Conservation (phyloP, 108 stramenopile species). For the Hondaea fermentalgiana region DNA sequence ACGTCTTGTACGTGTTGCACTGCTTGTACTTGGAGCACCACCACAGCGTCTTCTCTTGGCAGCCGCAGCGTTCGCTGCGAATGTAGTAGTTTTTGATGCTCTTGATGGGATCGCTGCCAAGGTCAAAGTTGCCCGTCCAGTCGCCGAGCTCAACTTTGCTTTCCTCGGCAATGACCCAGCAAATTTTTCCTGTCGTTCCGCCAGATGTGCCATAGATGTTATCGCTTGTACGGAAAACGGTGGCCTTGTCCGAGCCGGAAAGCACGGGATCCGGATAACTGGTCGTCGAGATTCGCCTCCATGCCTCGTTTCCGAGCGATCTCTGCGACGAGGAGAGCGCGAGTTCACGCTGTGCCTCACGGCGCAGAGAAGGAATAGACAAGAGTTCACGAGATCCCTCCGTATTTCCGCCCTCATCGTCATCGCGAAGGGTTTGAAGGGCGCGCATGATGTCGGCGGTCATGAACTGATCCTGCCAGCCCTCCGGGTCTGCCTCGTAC, state of each 20-base stretch:
- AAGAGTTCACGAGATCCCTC: background rate
- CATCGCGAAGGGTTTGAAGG: background rate
- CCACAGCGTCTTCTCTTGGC: background rate
- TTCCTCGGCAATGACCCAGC: background rate
- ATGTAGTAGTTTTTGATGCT: background rate
- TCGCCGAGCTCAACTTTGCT: background rate
- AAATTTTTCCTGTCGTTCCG: background rate
- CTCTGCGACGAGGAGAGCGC: background rate
- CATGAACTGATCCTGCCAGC: background rate
- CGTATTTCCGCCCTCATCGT: background rate
- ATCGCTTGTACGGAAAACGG: background rate
- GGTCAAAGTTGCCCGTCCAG: background rate
- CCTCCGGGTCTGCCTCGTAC: background rate
- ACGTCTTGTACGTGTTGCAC: background rate
- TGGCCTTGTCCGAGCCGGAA: background rate
- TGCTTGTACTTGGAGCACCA: slow-evolving; percentile 18
- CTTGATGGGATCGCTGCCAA: background rate
- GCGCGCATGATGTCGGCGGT: background rate
- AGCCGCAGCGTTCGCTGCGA: background rate
- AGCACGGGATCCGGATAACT: background rate
- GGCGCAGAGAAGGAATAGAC: background rate
- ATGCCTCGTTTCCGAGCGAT: background rate
- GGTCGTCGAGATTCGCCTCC: background rate
- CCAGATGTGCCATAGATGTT: background rate
- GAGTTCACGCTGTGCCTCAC: background rate